Evolutionary conservation across 2,329 filamentous ascomycete species (phyloP).

Genomic region (Colletotrichum gloeosporioides): DNA sequence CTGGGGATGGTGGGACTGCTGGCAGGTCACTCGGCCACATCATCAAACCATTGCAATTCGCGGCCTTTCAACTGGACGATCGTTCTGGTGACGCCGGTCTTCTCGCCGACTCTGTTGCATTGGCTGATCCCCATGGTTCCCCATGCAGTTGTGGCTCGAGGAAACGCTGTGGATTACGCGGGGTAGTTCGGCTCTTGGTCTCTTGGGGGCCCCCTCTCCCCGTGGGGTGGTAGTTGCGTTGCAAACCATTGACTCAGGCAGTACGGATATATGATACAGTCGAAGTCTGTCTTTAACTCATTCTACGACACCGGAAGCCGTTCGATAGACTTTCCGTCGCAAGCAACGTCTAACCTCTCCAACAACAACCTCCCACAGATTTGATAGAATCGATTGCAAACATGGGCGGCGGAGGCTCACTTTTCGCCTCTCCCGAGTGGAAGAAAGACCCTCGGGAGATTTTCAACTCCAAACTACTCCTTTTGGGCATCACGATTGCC

Average conservation of each 20-base stretch:
- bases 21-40: neutral
- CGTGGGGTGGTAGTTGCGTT: neutral
- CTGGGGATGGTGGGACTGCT: neutral
- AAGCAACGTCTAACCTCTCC: neutral
- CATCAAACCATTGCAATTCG: neutral
- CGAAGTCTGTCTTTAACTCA: neutral
- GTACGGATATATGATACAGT: slow-evolving; percentile 8
- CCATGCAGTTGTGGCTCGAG: neutral
- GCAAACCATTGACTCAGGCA: neutral
- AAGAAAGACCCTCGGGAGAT: slow-evolving; percentile 40
- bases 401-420: slow-evolving; percentile 43
- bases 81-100: neutral
- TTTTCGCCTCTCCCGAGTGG: slow-evolving; percentile 41
- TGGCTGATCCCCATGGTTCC: neutral
- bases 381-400: neutral
- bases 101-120: neutral
- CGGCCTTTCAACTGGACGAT: neutral
- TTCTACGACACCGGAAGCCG: neutral
- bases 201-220: neutral
- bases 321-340: neutral
- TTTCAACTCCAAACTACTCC: slow-evolving; percentile 38
- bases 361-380: neutral
- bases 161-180: slow-evolving; percentile 13
- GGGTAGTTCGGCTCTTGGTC: slow-evolving; percentile 14
- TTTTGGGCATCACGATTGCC: slow-evolving; percentile 35